phyloP scores from a whole-genome alignment of 2,329 filamentous ascomycete genomes.

The Grosmannia serpens region DNA sequence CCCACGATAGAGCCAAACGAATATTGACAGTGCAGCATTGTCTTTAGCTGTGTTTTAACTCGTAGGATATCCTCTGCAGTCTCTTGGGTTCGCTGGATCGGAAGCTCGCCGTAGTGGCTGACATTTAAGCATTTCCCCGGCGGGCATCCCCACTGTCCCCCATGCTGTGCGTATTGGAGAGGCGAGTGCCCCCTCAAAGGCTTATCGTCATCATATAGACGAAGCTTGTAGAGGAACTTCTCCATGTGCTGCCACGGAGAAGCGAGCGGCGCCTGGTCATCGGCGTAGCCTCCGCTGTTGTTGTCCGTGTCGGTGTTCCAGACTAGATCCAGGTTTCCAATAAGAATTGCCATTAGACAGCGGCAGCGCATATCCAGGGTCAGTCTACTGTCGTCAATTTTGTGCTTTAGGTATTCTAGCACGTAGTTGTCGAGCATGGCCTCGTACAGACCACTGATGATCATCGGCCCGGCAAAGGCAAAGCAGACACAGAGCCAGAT shows the following conservation, averaged over 20 bases:
- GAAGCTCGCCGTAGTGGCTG: constrained; percentile 4
- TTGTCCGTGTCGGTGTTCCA: constrained; percentile 10
- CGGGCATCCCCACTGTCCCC: not conserved
- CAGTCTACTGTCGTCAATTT: constrained; percentile 11
- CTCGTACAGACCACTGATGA: constrained; percentile 19
- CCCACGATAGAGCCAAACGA: constrained; percentile 17
- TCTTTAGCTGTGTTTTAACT: constrained; percentile 13
- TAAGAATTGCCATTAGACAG: constrained; percentile 17
- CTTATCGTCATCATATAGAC: constrained; percentile 13
- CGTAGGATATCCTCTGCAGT: constrained; percentile 6
- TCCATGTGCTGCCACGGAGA: constrained; percentile 18
- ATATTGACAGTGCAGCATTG: constrained; percentile 16
- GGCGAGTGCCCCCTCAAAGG: constrained; percentile 9
- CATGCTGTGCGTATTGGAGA: constrained; percentile 10
- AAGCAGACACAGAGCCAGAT: constrained; percentile 19
- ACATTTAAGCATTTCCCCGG: constrained; percentile 1
- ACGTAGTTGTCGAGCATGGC: constrained; percentile 17
- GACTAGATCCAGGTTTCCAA: constrained; percentile 18
- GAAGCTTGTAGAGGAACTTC: constrained; percentile 12
- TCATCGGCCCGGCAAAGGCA: constrained; percentile 19
- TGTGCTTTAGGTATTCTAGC: constrained; percentile 13
- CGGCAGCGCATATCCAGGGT: constrained; percentile 15
- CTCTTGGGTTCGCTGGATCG: constrained; percentile 3
- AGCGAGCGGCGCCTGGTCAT: not conserved
- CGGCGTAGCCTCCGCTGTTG: not conserved